Evolutionary conservation across 2,329 filamentous ascomycete genomes (phyloP).

Genomic region (Colletotrichum higginsianum): DNA sequence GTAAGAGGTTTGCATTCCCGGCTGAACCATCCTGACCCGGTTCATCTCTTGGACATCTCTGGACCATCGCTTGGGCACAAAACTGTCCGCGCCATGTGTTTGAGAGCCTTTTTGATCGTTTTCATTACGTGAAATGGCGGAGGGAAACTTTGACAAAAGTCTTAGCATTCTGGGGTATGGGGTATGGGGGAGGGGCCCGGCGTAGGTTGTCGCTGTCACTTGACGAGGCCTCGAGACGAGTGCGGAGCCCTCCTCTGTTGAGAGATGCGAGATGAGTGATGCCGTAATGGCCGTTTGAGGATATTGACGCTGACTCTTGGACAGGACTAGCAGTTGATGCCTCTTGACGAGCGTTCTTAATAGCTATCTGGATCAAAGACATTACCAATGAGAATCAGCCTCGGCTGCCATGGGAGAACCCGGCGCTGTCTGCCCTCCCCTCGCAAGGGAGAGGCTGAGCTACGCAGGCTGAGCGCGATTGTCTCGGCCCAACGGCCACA

Average conservation of each 20-base stretch:
- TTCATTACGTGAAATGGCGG: conserved; percentile 19
- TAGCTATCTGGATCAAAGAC: neutral
- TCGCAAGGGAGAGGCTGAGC: neutral
- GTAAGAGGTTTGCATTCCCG: conserved; percentile 30
- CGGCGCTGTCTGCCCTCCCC: neutral
- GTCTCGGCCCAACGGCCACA: neutral
- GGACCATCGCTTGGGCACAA: neutral
- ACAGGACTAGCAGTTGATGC: neutral
- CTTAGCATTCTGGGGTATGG: conserved; percentile 29
- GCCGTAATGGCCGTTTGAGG: neutral
- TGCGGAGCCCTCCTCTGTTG: neutral
- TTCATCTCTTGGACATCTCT: neutral
- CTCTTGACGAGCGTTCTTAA: too few species aligned
- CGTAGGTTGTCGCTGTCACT: too few species aligned
- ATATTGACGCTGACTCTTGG: too few species aligned
- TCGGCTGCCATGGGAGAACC: neutral
- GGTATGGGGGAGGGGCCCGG: conserved; percentile 8
- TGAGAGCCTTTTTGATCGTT: neutral
- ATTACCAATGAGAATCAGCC: neutral
- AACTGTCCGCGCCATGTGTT: neutral
- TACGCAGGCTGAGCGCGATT: neutral
- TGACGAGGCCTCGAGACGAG: neutral
- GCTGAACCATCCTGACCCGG: conserved; percentile 23
- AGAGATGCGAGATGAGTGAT: neutral
- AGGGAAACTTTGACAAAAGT: neutral